These are phyloP conservation scores for Venturia aucupariae DNA, from an alignment of 2,329 filamentous ascomycete species.

Conservation along the genomic window DNA sequence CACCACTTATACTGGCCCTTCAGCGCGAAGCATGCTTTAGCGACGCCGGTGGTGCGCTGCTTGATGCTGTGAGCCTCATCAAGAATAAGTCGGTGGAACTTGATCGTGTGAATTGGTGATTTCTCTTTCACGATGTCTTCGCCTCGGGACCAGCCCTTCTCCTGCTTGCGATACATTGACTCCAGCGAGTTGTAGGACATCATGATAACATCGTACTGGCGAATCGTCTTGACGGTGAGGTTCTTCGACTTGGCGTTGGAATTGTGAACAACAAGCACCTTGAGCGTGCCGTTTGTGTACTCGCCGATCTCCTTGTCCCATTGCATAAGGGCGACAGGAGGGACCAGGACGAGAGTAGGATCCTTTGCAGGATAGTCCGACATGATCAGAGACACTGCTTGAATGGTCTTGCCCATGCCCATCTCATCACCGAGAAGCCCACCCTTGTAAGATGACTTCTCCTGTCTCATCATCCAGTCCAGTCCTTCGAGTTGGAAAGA, in stretches of 20 bases:
- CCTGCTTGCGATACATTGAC: conserved; percentile 84
- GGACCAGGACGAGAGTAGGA: conserved; percentile 80
- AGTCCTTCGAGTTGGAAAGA: conserved; percentile 90
- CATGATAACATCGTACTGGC: conserved; percentile 85
- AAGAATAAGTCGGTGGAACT: conserved; percentile 84
- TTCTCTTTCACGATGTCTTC: conserved; percentile 72
- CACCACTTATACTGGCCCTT: conserved; percentile 90
- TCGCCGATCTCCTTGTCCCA: conserved; percentile 56
- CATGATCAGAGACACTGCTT: conserved; percentile 96
- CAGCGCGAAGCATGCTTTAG: conserved; percentile 88
- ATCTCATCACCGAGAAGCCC: conserved; percentile 94
- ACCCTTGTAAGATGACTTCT: conserved; percentile 74
- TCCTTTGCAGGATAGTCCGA: conserved; percentile 81
- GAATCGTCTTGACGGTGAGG: conserved; percentile 64
- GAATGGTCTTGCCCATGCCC: conserved; percentile 98
- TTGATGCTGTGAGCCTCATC: conserved; percentile 97
- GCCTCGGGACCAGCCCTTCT: conserved; percentile 78
- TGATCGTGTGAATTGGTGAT: conserved; percentile 66
- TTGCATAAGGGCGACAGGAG: conserved; percentile 90
- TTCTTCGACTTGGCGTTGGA: conserved; percentile 76
- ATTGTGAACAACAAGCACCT: conserved; percentile 83
- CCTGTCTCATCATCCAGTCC: conserved; percentile 90
- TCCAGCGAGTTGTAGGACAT: conserved; percentile 92
- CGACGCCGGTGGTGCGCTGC: conserved; percentile 78
- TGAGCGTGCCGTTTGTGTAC: conserved; percentile 80